A percentile compares a stretch with the other conserved stretches of the same genome.
These are phyloP conservation scores for Fusarium sp. DNA, from an alignment of 2,329 filamentous ascomycete genomes.

Conservation along the genomic window DNA sequence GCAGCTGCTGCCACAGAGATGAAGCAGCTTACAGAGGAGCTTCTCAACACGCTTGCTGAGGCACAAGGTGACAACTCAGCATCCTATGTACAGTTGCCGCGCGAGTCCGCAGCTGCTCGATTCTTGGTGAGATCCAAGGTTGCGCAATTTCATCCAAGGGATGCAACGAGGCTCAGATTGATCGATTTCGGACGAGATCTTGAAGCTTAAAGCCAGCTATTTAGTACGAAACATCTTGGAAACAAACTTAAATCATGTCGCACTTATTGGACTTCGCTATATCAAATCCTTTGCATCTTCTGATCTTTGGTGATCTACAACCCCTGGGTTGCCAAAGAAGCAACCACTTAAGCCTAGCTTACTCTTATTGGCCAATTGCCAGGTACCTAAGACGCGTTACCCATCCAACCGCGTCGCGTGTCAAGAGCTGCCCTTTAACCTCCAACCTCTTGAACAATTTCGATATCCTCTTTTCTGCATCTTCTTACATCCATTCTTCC, in stretches of 20 bases:
- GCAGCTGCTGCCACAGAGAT: slow-evolving; percentile 70
- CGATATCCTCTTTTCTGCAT: slow-evolving; percentile 43
- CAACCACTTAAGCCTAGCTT: slow-evolving; percentile 43
- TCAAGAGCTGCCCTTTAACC: slow-evolving; percentile 46
- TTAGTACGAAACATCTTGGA: background rate
- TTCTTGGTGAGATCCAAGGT: slow-evolving; percentile 77
- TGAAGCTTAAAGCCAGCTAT: slow-evolving; percentile 61
- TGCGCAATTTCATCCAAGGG: slow-evolving; percentile 75
- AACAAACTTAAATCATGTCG: background rate
- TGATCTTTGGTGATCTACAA: background rate
- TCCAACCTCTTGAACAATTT: slow-evolving; percentile 28
- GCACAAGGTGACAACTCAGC: slow-evolving; percentile 69
- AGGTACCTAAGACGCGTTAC: slow-evolving; percentile 35
- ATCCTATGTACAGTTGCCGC: slow-evolving; percentile 71
- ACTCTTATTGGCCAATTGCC: slow-evolving; percentile 51
- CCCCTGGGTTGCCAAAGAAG: slow-evolving; percentile 17
- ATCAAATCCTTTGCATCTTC: background rate
- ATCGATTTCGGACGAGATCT: slow-evolving; percentile 76
- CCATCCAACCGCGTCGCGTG: slow-evolving; percentile 52
- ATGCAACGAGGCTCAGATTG: slow-evolving; percentile 71
- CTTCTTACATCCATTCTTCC: slow-evolving; percentile 4
- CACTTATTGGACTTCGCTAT: background rate
- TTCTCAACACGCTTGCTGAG: slow-evolving; percentile 72
- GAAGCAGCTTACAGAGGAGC: slow-evolving; percentile 71
- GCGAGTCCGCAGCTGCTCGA: slow-evolving; percentile 74